phyloP scores from a whole-genome alignment of 306 rosid genomes.

The Prosopis cineraria region DNA sequence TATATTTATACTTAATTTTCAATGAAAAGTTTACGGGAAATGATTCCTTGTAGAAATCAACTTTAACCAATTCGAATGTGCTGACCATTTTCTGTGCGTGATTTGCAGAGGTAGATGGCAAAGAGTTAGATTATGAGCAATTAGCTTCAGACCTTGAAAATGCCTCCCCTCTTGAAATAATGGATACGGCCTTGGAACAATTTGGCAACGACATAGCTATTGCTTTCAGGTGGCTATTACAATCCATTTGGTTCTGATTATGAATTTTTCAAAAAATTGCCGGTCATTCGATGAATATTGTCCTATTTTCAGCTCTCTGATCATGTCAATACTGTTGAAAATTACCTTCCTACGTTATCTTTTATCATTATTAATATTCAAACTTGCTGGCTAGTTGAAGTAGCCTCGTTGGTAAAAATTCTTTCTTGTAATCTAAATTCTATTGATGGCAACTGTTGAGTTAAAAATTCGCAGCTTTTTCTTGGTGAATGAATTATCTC shows the following conservation, averaged over 20 bases:
- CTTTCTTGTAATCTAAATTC: not conserved
- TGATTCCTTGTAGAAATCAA: not conserved
- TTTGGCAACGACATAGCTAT: slow-evolving; percentile 88
- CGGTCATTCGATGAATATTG: not conserved
- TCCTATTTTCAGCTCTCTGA: not conserved
- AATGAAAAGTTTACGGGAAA: not conserved
- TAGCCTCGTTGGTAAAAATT: not conserved
- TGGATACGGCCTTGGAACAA: slow-evolving; percentile 81
- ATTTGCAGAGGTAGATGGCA: slow-evolving; percentile 64
- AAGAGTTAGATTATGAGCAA: slow-evolving; percentile 60
- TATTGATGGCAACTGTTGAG: not conserved
- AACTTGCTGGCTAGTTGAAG: not conserved
- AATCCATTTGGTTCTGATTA: not conserved
- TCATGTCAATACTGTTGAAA: not conserved
- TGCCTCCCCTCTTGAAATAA: slow-evolving; percentile 90
- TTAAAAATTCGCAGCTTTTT: not conserved
- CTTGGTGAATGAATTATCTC: not conserved
- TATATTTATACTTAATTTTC: not conserved
- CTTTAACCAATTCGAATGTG: slow-evolving; percentile 8
- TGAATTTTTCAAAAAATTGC: not conserved
- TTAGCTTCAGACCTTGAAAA: slow-evolving; percentile 68
- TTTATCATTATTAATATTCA: too few relatives aligned
- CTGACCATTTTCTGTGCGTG: slow-evolving; percentile 4
- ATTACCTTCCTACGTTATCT: not conserved
- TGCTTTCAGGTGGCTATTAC: slow-evolving; percentile 75